Evolutionary conservation across 768 basidiomycete genomes (phyloP).

Genomic region (Serpula lacrymans): DNA sequence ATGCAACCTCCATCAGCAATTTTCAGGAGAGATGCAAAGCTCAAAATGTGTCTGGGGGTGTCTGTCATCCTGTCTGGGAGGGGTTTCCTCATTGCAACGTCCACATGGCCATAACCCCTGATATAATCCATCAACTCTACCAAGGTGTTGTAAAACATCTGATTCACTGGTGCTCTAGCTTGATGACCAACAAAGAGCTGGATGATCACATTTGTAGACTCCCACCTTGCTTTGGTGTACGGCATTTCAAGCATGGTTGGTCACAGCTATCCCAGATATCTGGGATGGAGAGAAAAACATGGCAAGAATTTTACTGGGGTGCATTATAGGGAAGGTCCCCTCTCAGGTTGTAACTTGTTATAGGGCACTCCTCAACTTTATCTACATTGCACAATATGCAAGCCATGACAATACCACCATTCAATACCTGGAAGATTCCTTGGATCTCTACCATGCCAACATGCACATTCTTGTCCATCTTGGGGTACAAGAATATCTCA

Average conservation of each 20-base stretch:
- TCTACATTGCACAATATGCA: constrained; percentile 35
- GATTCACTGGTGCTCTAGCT: constrained; percentile 14
- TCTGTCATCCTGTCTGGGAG: constrained; percentile 17
- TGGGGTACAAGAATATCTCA: constrained; percentile 4
- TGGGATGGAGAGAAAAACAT: neutral
- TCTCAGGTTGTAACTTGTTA: too few relatives aligned
- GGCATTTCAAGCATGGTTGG: neutral
- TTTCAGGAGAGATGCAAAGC: too few relatives aligned
- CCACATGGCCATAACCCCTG: constrained; percentile 17
- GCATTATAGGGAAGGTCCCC: too few relatives aligned
- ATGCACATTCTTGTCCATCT: constrained; percentile 14
- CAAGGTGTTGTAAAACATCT: constrained; percentile 27
- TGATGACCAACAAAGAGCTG: constrained; percentile 5
- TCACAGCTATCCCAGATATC: neutral
- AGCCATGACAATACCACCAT: constrained; percentile 30
- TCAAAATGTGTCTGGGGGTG: constrained; percentile 1
- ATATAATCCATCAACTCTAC: constrained; percentile 24
- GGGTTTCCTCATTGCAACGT: constrained; percentile 19
- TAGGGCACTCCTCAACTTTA: constrained; percentile 29
- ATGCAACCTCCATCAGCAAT: too few relatives aligned
- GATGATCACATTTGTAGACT: constrained; percentile 6
- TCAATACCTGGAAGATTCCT: constrained; percentile 5
- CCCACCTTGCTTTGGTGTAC: constrained; percentile 4
- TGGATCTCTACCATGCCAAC: constrained; percentile 11
- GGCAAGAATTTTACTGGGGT: too few relatives aligned